Percentiles rank a stretch among this genome's conserved stretches.
phyloP scores from a whole-genome alignment of 2,329 filamentous ascomycete genomes.

The Capronia coronata region DNA sequence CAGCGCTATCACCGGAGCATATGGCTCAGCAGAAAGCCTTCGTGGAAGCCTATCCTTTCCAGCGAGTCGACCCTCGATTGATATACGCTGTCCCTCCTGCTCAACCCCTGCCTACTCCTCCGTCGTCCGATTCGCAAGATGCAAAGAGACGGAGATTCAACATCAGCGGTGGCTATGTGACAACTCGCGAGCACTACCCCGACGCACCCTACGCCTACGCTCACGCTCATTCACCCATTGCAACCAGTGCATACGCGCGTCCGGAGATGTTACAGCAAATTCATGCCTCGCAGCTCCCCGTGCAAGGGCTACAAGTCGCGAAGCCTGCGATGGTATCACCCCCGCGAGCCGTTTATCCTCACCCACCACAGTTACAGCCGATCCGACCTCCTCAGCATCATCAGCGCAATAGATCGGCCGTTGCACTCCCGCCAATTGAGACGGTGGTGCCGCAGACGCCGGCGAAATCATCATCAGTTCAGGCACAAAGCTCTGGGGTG shows the following conservation, averaged over 20 bases:
- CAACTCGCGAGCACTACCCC: conserved; percentile 35
- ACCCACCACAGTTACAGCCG: conserved; percentile 27
- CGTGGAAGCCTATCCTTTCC: conserved; percentile 16
- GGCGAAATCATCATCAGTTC: conserved; percentile 24
- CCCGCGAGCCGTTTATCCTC: conserved; percentile 19
- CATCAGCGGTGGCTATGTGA: conserved; percentile 38
- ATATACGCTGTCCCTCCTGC: conserved; percentile 21
- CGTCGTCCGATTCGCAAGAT: conserved; percentile 40
- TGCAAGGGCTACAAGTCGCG: conserved; percentile 9
- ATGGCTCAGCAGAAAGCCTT: conserved; percentile 11
- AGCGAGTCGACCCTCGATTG: conserved; percentile 24
- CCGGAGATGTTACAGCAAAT: conserved; percentile 19
- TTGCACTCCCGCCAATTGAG: conserved; percentile 51
- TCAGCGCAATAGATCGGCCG: conserved; percentile 37
- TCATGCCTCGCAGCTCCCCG: conserved; percentile 3
- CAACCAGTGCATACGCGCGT: conserved; percentile 29
- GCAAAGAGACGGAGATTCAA: conserved; percentile 59
- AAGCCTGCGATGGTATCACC: conserved; percentile 26
- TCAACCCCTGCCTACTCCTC: conserved; percentile 19
- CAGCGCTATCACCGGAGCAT: conserved; percentile 17
- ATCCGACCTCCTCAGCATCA: conserved; percentile 40
- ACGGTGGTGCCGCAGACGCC: conserved; percentile 31
- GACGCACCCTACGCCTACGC: conserved; percentile 18
- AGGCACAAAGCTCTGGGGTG: conserved; percentile 34
- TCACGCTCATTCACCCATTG: conserved; percentile 34